Conservation (phyloP, 805 yeast species). For the Lipomyces yamanashiensis region DNA sequence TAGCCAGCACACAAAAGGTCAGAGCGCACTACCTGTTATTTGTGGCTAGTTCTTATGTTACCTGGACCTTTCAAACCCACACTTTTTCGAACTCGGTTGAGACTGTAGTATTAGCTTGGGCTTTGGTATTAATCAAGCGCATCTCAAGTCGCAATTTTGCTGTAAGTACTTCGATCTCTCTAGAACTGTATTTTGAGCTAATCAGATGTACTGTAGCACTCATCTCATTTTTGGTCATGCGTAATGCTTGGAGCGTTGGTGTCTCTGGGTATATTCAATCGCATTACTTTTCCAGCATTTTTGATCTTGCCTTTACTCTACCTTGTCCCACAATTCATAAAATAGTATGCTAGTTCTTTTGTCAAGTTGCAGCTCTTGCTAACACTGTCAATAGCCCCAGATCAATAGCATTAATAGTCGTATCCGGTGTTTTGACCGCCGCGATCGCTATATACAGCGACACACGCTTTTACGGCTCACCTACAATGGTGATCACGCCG, state of each 20-base stretch:
- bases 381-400: constrained; percentile 14
- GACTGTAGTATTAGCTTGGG: constrained; percentile 53
- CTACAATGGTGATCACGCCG: constrained; percentile 64
- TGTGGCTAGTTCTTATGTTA: constrained; percentile 65
- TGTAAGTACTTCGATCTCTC: constrained; percentile 1
- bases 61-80: constrained; percentile 81
- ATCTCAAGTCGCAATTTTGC: constrained; percentile 28
- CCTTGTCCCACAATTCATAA: constrained; percentile 23
- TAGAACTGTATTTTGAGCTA: not conserved
- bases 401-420: constrained; percentile 16
- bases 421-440: constrained; percentile 16
- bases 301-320: constrained; percentile 61
- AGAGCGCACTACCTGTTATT: constrained; percentile 45
- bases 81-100: constrained; percentile 90
- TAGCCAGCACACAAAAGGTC: constrained; percentile 31
- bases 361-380: not conserved
- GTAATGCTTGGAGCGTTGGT: constrained; percentile 53
- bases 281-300: constrained; percentile 83
- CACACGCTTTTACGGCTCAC: constrained; percentile 30
- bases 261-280: constrained; percentile 76
- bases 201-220: constrained; percentile 3
- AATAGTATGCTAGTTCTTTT: constrained; percentile 16
- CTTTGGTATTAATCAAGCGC: constrained; percentile 54
- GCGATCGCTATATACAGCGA: constrained; percentile 24
- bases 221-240: constrained; percentile 30